Evolutionary conservation across 2,329 filamentous ascomycete genomes (phyloP), one percentile per base, ranked within the genome.

Genomic region (Zasmidium cellare): DNA sequence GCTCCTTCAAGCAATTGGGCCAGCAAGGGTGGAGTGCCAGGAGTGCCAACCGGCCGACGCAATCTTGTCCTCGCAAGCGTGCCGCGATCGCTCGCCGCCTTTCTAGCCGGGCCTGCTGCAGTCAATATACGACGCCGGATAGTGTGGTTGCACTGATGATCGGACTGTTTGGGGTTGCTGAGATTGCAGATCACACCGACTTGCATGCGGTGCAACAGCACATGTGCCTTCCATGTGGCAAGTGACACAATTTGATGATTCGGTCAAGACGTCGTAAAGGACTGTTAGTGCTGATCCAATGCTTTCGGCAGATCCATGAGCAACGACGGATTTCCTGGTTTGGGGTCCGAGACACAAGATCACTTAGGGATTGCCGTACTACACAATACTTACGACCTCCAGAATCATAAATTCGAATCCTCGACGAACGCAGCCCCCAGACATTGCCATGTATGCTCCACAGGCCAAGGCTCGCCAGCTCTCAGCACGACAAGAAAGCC

Each of bases 141-240:
- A 31, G 41, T 45, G 41, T 18, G 22, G 51, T 46, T 28, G 41
- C 51, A 46, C 50, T 22, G 38, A 51, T 31, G 25, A 52, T 35
- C 50, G 25, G 25, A 12, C 20, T 16, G 35, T 14, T 45, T 22
- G 14, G 50, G n/a, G 25, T 18, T 20, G 16, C 25, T 24, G 50
- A 46, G 22, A 53, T 53, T 46, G 51, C 51, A 53, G 51, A 53
- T 53, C 51, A 23, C 23, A 31, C 51, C 3, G 41, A n/a, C 18
- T 31, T 38, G n/a, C 9, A 24, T 28, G 51, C 46, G 16, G 51
- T 46, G 51, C 11, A 31, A 53, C 51, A 16, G 45, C 24, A 31
- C 51, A 53, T 44, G 51, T 44, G 51, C 18, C 41, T n/a, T 38
- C 51, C 51, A 53, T 53, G 41, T 53, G 51, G n/a, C 24, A n/a